phyloP scores from a whole-genome alignment of 768 basidiomycete species.

The Boletus rex-veris region DNA sequence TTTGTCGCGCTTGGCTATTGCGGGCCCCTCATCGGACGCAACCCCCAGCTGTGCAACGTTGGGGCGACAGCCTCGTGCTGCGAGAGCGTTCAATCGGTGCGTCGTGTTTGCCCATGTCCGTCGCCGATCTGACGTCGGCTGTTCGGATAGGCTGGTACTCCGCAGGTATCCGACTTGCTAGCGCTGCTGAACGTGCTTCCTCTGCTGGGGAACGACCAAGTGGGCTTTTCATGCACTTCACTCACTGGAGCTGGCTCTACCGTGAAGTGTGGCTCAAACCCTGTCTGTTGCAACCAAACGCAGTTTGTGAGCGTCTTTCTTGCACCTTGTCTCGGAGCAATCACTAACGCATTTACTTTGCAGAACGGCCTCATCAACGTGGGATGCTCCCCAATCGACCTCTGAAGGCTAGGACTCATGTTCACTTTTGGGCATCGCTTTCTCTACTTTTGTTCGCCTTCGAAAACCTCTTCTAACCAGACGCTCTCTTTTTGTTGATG shows the following conservation, averaged over 20 bases:
- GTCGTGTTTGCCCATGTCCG: neutral
- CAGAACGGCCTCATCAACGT: constrained; percentile 27
- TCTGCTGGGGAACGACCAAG: neutral
- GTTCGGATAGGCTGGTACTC: constrained; percentile 9
- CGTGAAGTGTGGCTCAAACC: constrained; percentile 9
- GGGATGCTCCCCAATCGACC: constrained; percentile 19
- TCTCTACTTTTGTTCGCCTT: constrained; percentile 19
- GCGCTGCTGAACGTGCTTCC: constrained; percentile 3
- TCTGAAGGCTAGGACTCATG: constrained; percentile 8
- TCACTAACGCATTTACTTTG: neutral
- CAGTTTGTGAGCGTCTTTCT: constrained; percentile 9
- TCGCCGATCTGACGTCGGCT: constrained; percentile 4
- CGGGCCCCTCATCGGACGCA: constrained; percentile 23
- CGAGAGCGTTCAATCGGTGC: constrained; percentile 17
- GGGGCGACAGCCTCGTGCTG: constrained; percentile 21
- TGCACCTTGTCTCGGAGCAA: too few relatives aligned
- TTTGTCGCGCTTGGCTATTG: constrained; percentile 16
- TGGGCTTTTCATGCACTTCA: constrained; percentile 20
- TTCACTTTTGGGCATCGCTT: constrained; percentile 16
- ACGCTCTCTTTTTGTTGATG: constrained; percentile 27
- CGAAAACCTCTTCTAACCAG: constrained; percentile 8
- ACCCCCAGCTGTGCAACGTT: constrained; percentile 20
- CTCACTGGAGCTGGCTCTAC: constrained; percentile 27
- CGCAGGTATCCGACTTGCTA: neutral
- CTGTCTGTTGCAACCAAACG: constrained; percentile 25